These are phyloP conservation scores for Phenoliferia sp. DNA, from an alignment of 1,284 basidiomycete genomes.

Conservation along the genomic window DNA sequence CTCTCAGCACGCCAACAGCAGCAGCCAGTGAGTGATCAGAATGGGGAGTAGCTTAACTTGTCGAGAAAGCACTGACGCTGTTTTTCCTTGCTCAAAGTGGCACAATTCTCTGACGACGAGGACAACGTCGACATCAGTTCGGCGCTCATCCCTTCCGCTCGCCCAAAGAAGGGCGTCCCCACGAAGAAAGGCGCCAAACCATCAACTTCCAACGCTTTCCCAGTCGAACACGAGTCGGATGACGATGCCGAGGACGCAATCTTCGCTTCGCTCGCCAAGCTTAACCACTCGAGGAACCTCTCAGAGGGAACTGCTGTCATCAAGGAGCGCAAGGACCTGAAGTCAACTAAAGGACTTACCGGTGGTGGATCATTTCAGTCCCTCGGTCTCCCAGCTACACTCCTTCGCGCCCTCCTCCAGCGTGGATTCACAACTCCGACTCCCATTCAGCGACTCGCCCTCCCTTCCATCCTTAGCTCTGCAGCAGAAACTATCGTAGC, in stretches of 20 bases:
- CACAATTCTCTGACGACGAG: background rate
- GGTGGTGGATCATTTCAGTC: slow-evolving; percentile 40
- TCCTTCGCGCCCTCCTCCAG: slow-evolving; percentile 80
- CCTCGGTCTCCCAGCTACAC: slow-evolving; percentile 71
- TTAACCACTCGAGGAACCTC: slow-evolving; percentile 34
- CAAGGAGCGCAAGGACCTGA: slow-evolving; percentile 28
- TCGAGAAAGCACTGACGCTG: background rate
- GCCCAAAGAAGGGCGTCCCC: background rate
- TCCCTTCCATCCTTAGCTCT: slow-evolving; percentile 75
- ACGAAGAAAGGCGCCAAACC: background rate
- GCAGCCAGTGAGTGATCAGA: no score
- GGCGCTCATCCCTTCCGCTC: background rate
- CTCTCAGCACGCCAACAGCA: no score
- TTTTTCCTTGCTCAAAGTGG: background rate
- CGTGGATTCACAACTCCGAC: slow-evolving; percentile 94
- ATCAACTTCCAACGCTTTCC: background rate
- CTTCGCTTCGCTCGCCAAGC: slow-evolving; percentile 18
- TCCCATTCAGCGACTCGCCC: slow-evolving; percentile 87
- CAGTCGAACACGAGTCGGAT: background rate
- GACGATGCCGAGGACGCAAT: slow-evolving; percentile 29
- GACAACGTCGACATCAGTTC: slow-evolving; percentile 10
- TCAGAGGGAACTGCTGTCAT: slow-evolving; percentile 30
- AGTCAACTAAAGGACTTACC: slow-evolving; percentile 27
- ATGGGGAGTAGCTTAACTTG: no score
- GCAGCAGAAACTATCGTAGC: slow-evolving; percentile 48